Evolutionary conservation across 2,329 filamentous ascomycete genomes (phyloP).

Genomic region (Neocucurbitaria cava): DNA sequence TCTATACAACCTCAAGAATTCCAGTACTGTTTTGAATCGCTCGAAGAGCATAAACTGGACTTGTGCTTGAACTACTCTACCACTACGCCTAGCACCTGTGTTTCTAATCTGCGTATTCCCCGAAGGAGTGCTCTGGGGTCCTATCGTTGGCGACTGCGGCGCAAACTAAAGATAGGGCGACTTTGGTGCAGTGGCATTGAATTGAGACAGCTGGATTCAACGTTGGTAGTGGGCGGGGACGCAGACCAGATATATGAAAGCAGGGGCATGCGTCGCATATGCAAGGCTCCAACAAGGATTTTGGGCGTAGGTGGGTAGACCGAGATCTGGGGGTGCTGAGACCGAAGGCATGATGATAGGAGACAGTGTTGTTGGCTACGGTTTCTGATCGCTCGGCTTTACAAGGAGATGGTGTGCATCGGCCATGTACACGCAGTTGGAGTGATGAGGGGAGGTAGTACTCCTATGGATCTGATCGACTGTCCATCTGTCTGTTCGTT

Average conservation of each 20-base stretch:
- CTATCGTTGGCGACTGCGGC: conserved; percentile 5
- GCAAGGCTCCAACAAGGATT: conserved; percentile 18
- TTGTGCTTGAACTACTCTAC: not conserved
- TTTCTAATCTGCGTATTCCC: conserved; percentile 6
- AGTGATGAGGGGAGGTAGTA: not conserved
- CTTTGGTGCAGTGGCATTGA: conserved; percentile 7
- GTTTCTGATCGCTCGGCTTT: not conserved
- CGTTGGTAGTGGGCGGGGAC: conserved; percentile 17
- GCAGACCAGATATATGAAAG: conserved; percentile 14
- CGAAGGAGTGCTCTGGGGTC: conserved; percentile 9
- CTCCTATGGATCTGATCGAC: not conserved
- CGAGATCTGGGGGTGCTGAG: conserved; percentile 4
- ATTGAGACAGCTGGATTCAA: conserved; percentile 21
- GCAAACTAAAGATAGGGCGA: conserved; percentile 5
- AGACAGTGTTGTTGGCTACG: not conserved
- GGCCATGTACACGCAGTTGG: not conserved
- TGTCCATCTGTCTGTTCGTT: conserved; percentile 3
- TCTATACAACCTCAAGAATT: not conserved
- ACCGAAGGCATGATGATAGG: conserved; percentile 7
- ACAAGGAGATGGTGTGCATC: not conserved
- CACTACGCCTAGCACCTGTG: not conserved
- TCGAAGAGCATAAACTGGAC: not conserved
- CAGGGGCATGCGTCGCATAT: conserved; percentile 20
- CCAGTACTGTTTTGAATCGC: not conserved
- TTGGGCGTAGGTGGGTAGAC: conserved; percentile 7